Conservation (phyloP, 2,329 filamentous ascomycete genomes). For the Hymenoscyphus occultus region DNA sequence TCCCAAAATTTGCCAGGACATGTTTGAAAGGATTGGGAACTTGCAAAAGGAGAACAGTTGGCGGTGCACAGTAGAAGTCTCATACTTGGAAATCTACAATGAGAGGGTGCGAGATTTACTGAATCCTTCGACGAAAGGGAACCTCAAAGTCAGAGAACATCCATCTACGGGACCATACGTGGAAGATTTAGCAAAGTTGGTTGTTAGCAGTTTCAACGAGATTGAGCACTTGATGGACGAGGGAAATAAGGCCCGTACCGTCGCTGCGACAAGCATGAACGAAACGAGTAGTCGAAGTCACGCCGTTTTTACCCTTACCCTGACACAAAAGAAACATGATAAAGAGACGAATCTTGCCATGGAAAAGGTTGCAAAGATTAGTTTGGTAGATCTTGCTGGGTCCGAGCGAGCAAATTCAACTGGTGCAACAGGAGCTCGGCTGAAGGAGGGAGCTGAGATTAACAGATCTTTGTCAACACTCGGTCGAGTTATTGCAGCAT, state of each 20-base stretch:
- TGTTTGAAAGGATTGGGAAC: constrained; percentile 82
- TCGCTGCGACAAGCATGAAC: constrained; percentile 99
- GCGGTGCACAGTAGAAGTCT: constrained; percentile 93
- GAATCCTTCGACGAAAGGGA: constrained; percentile 93
- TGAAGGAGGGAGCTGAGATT: constrained; percentile 98
- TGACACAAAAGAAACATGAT: constrained; percentile 92
- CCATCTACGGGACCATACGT: constrained; percentile 97
- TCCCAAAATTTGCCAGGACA: constrained; percentile 93
- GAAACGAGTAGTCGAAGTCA: constrained; percentile 98
- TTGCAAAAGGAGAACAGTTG: constrained; percentile 72
- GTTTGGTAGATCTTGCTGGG: constrained; percentile 93
- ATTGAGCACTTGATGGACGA: constrained; percentile 99
- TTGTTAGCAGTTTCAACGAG: constrained; percentile 88
- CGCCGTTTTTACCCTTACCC: constrained; percentile 92
- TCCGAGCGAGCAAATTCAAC: constrained; percentile 97
- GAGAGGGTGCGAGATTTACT: constrained; percentile 93
- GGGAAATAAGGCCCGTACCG: constrained; percentile 96
- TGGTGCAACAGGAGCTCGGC: constrained; percentile 86
- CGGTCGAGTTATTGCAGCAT: constrained; percentile 92
- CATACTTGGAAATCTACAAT: constrained; percentile 99
- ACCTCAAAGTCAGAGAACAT: constrained; percentile 95
- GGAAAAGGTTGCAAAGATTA: constrained; percentile 97
- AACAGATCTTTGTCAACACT: constrained; percentile 95
- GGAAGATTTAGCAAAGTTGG: constrained; percentile 92
- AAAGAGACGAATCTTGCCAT: constrained; percentile 93